Evolutionary conservation across 495 filamentous ascomycete species (phyloP), one percentile per base, ranked within the genome.

Genomic region (Xanthoparmelia taractica): DNA sequence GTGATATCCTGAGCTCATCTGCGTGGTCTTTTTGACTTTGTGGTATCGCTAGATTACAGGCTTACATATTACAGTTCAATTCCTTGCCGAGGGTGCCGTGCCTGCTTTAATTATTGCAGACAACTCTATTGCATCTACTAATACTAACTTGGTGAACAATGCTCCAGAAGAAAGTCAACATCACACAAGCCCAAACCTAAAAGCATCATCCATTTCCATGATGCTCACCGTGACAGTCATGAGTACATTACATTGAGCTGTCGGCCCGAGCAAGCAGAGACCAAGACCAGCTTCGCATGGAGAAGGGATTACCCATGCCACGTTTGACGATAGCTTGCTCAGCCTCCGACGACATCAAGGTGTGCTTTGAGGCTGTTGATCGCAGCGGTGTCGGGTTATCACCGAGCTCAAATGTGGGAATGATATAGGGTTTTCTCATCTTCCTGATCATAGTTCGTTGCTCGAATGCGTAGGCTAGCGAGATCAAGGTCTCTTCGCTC

Each of bases 391-490:
- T 23, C 17, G 34, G 59, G 33, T 18, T 25, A n/a, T 80, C 72
- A 7, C 36, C 66, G 50, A 82, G 66, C 65, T 76, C 74, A 23
- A 76, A 73, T 59, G 68, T 74, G 11, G 79, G 78, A 66, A 68
- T 59, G 8, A 82, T 57, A 60, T 77, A 77, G 45, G 80, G 79
- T 67, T 70, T 67, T 17, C 77, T 69, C 47, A 74, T 69, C 47
- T 73, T 66, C 56, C 80, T 67, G 27, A 75, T 71, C 70, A 72
- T 71, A 36, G 80, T 85, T 63, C 74, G 67, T 69, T 86, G 83
- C 75, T 86, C 83, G 68, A 77, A 85, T 34, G 81, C 82, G 70
- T 82, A 84, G 29, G 83, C 82, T 65, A 80, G 71, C 15, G 77
- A 79, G 60, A 86, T 79, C 18, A 85, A 70, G 36, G 66, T 75